Percentiles rank a stretch among this genome's conserved stretches.
Conservation (phyloP, 495 filamentous ascomycete genomes). For the Neurospora sp. region DNA sequence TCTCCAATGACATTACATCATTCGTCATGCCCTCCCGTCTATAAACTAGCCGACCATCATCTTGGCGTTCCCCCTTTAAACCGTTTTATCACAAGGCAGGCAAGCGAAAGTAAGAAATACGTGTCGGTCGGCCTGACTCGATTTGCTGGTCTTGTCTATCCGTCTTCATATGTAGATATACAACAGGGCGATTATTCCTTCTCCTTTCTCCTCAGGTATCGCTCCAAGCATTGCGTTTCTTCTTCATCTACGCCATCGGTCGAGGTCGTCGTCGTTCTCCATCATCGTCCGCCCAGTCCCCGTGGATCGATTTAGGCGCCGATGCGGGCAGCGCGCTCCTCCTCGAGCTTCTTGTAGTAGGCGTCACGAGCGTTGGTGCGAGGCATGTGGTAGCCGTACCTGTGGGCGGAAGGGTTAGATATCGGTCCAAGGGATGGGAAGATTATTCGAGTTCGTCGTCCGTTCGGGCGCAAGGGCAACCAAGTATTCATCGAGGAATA, state of each 20-base stretch:
- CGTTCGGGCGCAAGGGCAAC: neutral
- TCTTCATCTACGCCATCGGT: neutral
- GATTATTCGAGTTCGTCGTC: neutral
- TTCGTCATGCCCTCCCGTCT: neutral
- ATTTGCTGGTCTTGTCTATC: conserved; percentile 17
- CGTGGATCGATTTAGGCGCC: conserved; percentile 1
- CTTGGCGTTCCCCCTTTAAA: neutral
- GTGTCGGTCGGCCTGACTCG: conserved; percentile 1
- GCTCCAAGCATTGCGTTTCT: neutral
- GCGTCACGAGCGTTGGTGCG: conserved; percentile 38
- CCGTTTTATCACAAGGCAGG: neutral
- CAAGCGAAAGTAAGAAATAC: neutral
- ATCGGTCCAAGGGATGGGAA: neutral
- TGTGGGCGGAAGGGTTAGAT: conserved; percentile 16
- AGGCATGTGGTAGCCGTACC: conserved; percentile 45
- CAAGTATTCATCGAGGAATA: conserved; percentile 3
- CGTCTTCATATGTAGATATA: conserved; percentile 11
- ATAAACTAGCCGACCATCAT: neutral
- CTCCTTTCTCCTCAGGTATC: neutral
- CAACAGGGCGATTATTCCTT: neutral
- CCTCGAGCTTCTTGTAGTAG: conserved; percentile 39
- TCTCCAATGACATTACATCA: neutral
- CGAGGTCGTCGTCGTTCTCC: neutral
- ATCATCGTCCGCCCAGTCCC: neutral
- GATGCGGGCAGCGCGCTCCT: conserved; percentile 29